phyloP scores from a whole-genome alignment of 2,329 filamentous ascomycete genomes.

The Pseudocercospora crystallina region DNA sequence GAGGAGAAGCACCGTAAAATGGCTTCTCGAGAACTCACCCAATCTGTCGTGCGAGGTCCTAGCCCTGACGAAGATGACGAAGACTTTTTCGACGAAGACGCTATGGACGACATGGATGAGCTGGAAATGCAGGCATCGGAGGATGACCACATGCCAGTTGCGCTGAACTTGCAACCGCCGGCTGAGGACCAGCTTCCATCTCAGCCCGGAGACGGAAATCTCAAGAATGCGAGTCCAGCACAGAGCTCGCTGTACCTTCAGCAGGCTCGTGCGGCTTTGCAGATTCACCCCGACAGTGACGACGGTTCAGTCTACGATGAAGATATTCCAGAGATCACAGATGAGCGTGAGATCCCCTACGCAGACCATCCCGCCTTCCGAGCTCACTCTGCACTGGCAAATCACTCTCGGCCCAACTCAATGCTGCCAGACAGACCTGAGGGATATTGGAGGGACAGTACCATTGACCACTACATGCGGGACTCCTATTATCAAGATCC shows the following conservation, averaged over 20 bases:
- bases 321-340: slow-evolving; percentile 19
- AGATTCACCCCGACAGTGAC: slow-evolving; percentile 17
- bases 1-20: slow-evolving; percentile 63
- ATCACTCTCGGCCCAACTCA: slow-evolving; percentile 18
- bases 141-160: slow-evolving; percentile 3
- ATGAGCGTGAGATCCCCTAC: slow-evolving; percentile 29
- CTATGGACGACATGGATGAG: slow-evolving; percentile 48
- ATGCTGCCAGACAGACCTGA: slow-evolving; percentile 9
- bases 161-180: neutral
- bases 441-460: slow-evolving; percentile 27
- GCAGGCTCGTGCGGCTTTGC: slow-evolving; percentile 22
- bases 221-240: slow-evolving; percentile 5
- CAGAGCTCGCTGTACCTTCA: slow-evolving; percentile 23
- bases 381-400: slow-evolving; percentile 27
- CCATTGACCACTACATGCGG: slow-evolving; percentile 26
- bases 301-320: slow-evolving; percentile 43
- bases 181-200: slow-evolving; percentile 5
- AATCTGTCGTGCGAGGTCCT: slow-evolving; percentile 6
- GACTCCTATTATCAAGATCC: slow-evolving; percentile 17
- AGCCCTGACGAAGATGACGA: slow-evolving; percentile 34
- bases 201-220: slow-evolving; percentile 7
- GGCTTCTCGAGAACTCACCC: slow-evolving; percentile 14
- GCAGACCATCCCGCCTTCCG: slow-evolving; percentile 33
- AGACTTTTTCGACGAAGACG: slow-evolving; percentile 40
- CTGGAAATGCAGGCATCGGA: slow-evolving; percentile 39